Evolutionary conservation across 768 basidiomycete genomes (phyloP).

Genomic region (Peribolospora baueri): DNA sequence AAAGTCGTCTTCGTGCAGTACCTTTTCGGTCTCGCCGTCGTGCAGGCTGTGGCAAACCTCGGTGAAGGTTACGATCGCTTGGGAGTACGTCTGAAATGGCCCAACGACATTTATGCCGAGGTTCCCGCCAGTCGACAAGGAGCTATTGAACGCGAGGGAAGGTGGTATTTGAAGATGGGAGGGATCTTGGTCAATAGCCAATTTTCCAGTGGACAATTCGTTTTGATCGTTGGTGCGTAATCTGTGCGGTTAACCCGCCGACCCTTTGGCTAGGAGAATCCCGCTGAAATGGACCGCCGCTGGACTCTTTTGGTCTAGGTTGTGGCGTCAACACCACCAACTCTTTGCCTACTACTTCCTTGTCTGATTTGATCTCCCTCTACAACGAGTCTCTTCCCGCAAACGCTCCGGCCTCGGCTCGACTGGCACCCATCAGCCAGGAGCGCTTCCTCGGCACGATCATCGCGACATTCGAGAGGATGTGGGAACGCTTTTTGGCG

Average conservation of each 20-base stretch:
- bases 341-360: constrained; percentile 52
- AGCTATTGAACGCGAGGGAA: constrained; percentile 19
- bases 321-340: constrained; percentile 75
- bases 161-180: constrained; percentile 48
- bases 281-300: neutral
- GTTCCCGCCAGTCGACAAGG: constrained; percentile 18
- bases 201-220: constrained; percentile 44
- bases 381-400: constrained; percentile 13
- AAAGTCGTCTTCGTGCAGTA: constrained; percentile 86
- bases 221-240: constrained; percentile 53
- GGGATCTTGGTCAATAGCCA: constrained; percentile 77
- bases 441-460: constrained; percentile 54
- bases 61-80: constrained; percentile 27
- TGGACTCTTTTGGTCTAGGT: constrained; percentile 26
- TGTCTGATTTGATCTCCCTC: constrained; percentile 38
- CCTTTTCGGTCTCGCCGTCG: constrained; percentile 67
- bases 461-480: constrained; percentile 45
- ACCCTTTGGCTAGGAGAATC: neutral
- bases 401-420: too few species aligned
- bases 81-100: constrained; percentile 71
- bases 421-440: constrained; percentile 27
- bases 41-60: constrained; percentile 36
- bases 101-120: constrained; percentile 75
- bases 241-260: neutral
- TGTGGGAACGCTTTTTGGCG: constrained; percentile 50